Percentiles rank a stretch among this genome's conserved stretches.
These are phyloP conservation scores for Clarkia xantiana DNA, from an alignment of 345 rosid species.

Conservation along the genomic window DNA sequence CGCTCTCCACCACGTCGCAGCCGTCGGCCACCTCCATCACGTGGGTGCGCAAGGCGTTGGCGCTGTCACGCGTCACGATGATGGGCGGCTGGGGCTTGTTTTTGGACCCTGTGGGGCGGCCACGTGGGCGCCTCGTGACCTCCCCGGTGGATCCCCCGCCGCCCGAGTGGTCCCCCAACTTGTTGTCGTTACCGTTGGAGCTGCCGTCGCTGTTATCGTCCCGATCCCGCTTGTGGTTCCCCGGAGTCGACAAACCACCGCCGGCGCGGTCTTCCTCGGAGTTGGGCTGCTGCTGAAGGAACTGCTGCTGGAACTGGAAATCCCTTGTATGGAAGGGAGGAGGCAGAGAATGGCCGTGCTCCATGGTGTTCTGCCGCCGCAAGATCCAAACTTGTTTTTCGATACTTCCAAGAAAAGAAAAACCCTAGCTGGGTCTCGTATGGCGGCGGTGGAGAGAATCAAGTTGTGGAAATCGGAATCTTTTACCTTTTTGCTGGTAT, in stretches of 20 bases:
- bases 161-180: conserved; percentile 13
- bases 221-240: conserved; percentile 39
- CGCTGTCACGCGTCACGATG: conserved; percentile 89
- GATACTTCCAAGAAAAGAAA: too few relatives aligned
- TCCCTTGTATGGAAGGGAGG: conserved; percentile 90
- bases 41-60: conserved; percentile 85
- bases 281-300: conserved; percentile 38
- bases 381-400: too few relatives aligned
- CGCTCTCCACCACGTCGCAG: conserved; percentile 80
- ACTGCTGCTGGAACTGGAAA: conserved; percentile 73
- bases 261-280: conserved; percentile 74
- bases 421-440: too few relatives aligned
- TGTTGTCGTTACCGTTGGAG: conserved; percentile 1
- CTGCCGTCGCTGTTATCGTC: conserved; percentile 40
- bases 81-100: conserved; percentile 93
- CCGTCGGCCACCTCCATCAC: conserved; percentile 95
- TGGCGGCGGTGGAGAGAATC: too few relatives aligned
- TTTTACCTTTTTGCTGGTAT: too few relatives aligned
- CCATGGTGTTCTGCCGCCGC: too few relatives aligned
- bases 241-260: conserved; percentile 29
- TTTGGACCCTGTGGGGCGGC: conserved; percentile 92
- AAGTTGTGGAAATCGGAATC: too few relatives aligned
- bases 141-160: conserved; percentile 30
- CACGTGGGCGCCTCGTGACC: conserved; percentile 69
- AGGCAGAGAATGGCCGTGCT: conserved; percentile 58